Evolutionary conservation across 108 stramenopile species (phyloP).

Genomic region (Mediolabrus comicus): DNA sequence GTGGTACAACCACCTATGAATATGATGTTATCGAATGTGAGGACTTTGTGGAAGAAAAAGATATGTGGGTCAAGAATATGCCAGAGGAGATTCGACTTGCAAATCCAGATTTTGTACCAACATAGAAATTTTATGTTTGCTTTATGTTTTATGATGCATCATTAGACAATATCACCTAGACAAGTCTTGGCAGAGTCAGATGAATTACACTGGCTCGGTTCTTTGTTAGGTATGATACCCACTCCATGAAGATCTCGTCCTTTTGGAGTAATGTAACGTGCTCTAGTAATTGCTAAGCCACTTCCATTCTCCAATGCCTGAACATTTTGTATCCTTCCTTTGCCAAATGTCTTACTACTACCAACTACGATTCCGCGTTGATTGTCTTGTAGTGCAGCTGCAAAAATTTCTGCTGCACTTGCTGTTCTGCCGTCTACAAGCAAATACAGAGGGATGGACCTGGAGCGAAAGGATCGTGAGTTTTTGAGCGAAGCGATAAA

Average conservation of each 20-base stretch:
- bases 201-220: conserved; percentile 2
- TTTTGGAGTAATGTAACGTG: conserved; percentile 74
- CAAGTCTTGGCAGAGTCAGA: conserved; percentile 12
- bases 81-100: conserved; percentile 79
- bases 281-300: conserved; percentile 82
- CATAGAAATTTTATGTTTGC: too few relatives aligned
- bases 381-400: conserved; percentile 81
- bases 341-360: conserved; percentile 70
- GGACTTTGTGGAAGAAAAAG: conserved; percentile 75
- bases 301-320: conserved; percentile 64
- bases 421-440: conserved; percentile 56
- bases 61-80: conserved; percentile 86
- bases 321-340: conserved; percentile 82
- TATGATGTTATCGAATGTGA: conserved; percentile 86
- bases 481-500: too few relatives aligned
- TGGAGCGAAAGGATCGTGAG: too few relatives aligned
- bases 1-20: conserved; percentile 63
- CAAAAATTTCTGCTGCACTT: conserved; percentile 71
- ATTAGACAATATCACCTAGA: conserved; percentile 8
- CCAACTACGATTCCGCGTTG: conserved; percentile 69
- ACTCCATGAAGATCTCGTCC: conserved; percentile 76
- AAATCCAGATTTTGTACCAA: conserved; percentile 88
- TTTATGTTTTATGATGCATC: too few relatives aligned
- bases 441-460: conserved; percentile 45
- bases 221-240: conserved; percentile 59